Conservation (phyloP, 768 basidiomycete genomes). For the Fomitopsis pulvina region DNA sequence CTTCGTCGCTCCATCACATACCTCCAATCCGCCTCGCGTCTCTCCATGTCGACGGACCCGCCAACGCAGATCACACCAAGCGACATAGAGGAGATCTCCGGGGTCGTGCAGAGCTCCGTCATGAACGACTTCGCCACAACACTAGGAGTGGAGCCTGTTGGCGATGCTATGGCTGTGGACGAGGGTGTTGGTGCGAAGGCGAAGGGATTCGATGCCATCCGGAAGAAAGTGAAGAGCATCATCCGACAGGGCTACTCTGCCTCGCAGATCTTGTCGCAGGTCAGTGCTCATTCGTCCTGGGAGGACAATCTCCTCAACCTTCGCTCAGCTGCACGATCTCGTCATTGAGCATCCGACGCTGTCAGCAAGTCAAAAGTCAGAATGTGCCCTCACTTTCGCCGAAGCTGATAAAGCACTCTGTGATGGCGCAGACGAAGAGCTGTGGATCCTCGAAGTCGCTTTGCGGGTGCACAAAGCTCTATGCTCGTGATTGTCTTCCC, state of each 20-base stretch:
- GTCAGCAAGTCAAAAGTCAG: slow-evolving; percentile 72
- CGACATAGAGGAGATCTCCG: slow-evolving; percentile 96
- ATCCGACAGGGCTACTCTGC: slow-evolving; percentile 91
- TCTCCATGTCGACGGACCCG: slow-evolving; percentile 68
- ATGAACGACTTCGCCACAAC: slow-evolving; percentile 62
- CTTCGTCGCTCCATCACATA: slow-evolving; percentile 96
- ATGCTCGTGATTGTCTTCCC: slow-evolving; percentile 11
- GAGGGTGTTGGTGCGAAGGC: slow-evolving; percentile 13
- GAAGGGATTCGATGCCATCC: slow-evolving; percentile 53
- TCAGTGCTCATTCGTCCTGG: slow-evolving; percentile 27
- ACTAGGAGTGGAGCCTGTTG: slow-evolving; percentile 61
- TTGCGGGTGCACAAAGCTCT: slow-evolving; percentile 67
- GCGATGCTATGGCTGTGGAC: slow-evolving; percentile 40
- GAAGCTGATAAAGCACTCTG: slow-evolving; percentile 95
- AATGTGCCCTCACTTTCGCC: slow-evolving; percentile 77
- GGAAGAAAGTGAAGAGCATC: slow-evolving; percentile 65
- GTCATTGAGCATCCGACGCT: slow-evolving; percentile 80
- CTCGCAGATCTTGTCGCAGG: slow-evolving; percentile 83
- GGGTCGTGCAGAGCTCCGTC: slow-evolving; percentile 77
- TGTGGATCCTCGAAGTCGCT: slow-evolving; percentile 91
- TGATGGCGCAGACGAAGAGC: slow-evolving; percentile 95
- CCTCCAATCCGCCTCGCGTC: slow-evolving; percentile 88
- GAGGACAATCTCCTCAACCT: slow-evolving; percentile 6
- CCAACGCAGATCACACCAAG: slow-evolving; percentile 66
- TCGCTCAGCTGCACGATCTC: slow-evolving; percentile 80